Base-by-base conservation (phyloP, 306 rosid species). In the Vigna angularis region DNA sequence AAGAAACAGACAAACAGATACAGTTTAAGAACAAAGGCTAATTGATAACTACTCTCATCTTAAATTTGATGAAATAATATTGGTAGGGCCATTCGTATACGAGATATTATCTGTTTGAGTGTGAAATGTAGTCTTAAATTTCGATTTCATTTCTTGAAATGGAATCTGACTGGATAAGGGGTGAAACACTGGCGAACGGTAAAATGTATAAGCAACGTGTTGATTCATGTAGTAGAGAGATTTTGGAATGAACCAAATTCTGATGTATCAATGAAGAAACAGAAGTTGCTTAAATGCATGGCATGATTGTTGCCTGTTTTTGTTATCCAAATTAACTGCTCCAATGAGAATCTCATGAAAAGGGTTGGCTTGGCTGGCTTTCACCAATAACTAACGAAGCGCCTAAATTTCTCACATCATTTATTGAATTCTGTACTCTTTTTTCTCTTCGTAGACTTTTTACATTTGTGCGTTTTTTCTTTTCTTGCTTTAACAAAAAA, bases 11-110 rank as follows among this genome's bases (percentile, higher is more conserved):
- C 12, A 10, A 44, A 0, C 15, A 0, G 16, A 12, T 15, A 57
- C 36, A 11, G 72, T 22, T 50, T 9, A 62, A 74, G 78, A 28
- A 42, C 7, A n/a, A 56, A 20, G 30, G 44, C 30, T 22, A 76
- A 65, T 20, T 63, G 51, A 75, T 61, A 6, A 26, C 28, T 26
- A 26, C 3, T 26, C 28, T 26, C 28, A 26, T 26, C 28, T 26
- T 26, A 26, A 26, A 26, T 26, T 26, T 26, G 28, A 26, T 26
- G 28, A 26, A 4, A 30, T 30, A 30, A 30, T 30, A 30, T 3
- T 4, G 32, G 5, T 30, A 30, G 34, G 44, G 64, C 28, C 28
- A 26, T 26, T 26, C 28, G 28, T 26, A 26, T 26, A 26, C 3
- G 2, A 26, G 28, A 26, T 26, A 26, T 65, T 22, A 9, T 52